These are phyloP conservation scores for Blumeriella jaapii DNA, from an alignment of 2,329 filamentous ascomycete species.

Conservation along the genomic window DNA sequence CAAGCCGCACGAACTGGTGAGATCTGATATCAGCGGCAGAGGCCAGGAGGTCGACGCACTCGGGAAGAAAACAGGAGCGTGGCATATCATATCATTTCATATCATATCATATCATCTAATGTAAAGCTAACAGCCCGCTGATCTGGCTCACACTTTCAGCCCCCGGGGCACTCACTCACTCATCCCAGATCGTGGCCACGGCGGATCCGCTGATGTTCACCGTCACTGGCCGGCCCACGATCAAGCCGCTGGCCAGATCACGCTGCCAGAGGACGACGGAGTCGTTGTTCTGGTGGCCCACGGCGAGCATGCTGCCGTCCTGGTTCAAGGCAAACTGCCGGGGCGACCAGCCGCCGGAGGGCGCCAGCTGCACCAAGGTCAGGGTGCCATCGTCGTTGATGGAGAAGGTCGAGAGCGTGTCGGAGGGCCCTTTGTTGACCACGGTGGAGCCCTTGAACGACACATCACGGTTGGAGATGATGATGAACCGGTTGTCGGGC, in stretches of 20 bases:
- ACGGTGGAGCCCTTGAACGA: conserved; percentile 4
- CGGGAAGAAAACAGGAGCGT: no score
- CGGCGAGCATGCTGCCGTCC: conserved; percentile 31
- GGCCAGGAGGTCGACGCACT: no score
- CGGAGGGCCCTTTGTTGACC: conserved; percentile 13
- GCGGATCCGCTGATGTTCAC: not conserved
- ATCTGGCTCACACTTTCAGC: no score
- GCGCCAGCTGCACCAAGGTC: conserved; percentile 30
- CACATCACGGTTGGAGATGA: conserved; percentile 11
- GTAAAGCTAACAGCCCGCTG: no score
- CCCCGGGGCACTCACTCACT: no score
- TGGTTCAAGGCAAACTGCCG: conserved; percentile 34
- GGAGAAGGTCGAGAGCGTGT: conserved; percentile 32
- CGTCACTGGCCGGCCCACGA: conserved; percentile 20
- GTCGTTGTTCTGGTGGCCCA: conserved; percentile 31
- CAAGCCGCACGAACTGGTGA: no score
- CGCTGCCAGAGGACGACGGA: conserved; percentile 31
- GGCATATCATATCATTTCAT: no score
- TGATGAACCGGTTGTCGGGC: conserved; percentile 11
- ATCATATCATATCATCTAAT: no score
- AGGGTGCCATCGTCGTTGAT: conserved; percentile 29
- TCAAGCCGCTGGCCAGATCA: conserved; percentile 30
- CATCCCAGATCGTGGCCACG: conserved; percentile 4
- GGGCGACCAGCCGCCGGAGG: conserved; percentile 33
- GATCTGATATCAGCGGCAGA: no score